These are phyloP conservation scores for Cymbopogon citratus DNA, from an alignment of 176 grass and related monocot genomes.

Conservation along the genomic window DNA sequence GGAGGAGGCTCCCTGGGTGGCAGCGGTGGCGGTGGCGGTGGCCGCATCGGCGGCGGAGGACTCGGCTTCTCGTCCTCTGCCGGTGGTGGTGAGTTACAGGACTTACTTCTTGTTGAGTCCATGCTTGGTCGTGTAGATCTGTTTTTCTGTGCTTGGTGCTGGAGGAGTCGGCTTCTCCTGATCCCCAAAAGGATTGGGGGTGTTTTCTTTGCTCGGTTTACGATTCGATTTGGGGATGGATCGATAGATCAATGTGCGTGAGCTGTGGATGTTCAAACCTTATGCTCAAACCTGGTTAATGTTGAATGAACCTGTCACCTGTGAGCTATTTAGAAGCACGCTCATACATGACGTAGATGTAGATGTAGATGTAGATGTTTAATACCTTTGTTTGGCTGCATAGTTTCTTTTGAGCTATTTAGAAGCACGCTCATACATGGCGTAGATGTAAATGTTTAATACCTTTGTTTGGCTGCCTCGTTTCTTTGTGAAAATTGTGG, in stretches of 20 bases:
- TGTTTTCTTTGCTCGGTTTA: background rate
- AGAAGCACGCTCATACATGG: background rate
- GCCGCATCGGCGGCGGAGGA: slow-evolving; percentile 12
- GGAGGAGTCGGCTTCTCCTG: background rate
- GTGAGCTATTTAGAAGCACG: background rate
- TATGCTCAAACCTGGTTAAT: background rate
- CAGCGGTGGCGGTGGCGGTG: background rate
- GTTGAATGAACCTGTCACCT: background rate
- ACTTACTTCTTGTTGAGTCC: background rate
- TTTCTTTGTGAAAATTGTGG: background rate
- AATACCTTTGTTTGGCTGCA: background rate
- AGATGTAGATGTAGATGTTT: background rate
- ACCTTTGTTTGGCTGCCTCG: background rate
- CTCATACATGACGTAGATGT: background rate
- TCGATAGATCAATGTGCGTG: slow-evolving; percentile 4
- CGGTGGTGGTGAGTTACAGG: slow-evolving; percentile 19
- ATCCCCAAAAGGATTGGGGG: background rate
- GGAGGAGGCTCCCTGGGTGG: slow-evolving; percentile 21
- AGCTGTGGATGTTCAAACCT: background rate
- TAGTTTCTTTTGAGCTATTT: background rate
- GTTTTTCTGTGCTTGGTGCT: background rate
- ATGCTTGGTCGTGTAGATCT: slow-evolving; percentile 16
- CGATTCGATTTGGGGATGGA: background rate
- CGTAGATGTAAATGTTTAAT: background rate
- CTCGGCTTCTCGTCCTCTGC: slow-evolving; percentile 33